Base-by-base conservation (phyloP, 2,329 filamentous ascomycete genomes). In the Xylariaceae sp. region DNA sequence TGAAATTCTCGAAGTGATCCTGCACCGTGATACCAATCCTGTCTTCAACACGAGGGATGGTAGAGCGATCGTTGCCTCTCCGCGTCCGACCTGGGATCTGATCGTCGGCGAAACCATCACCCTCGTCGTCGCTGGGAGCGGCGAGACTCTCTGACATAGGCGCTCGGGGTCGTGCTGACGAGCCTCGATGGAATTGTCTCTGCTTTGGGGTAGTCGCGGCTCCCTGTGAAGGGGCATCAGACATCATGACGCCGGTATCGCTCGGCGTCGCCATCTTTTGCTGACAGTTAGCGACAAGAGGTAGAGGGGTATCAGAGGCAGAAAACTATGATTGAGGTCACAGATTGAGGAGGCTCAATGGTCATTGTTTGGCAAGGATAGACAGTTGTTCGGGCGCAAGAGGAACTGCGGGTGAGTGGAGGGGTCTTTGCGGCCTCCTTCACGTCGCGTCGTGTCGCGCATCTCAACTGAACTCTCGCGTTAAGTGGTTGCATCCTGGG, bases 1-100 rank as follows among this genome's bases (percentile, higher is more conserved):
- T 80, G 64, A 94, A 95, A 57, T 80, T 78, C 68, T 91, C 85
- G 64, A 95, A 94, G 49, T 86, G 82, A 48, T 85, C 77, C 64
- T 89, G 86, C 22, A 92, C 80, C 47, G 85, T 81, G 56, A 89
- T 77, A 54, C 87, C 89, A 44, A 89, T 86, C 51, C 79, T 79
- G 68, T 95, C 89, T 55, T 90, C 84, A 6, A 92, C 87, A 50
- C 81, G 79, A 6, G 87, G 83, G 31, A 94, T 79, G 45, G 73
- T 76, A 52, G 71, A 63, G 19, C 70, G 62, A 48, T 80, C 73
- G 41, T 71, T 68, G 18, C 74, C 66, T 51, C 80, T 45, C 35
- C 45, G 72, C 51, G 76, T 68, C 51, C 73, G 73, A 42, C 70
- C 68, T 1, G 81, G 81, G 10, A 85, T 73, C 64, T 84, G 81